Conservation (phyloP, 2,329 filamentous ascomycete genomes). For the Gnomoniopsis smithogilvyi region DNA sequence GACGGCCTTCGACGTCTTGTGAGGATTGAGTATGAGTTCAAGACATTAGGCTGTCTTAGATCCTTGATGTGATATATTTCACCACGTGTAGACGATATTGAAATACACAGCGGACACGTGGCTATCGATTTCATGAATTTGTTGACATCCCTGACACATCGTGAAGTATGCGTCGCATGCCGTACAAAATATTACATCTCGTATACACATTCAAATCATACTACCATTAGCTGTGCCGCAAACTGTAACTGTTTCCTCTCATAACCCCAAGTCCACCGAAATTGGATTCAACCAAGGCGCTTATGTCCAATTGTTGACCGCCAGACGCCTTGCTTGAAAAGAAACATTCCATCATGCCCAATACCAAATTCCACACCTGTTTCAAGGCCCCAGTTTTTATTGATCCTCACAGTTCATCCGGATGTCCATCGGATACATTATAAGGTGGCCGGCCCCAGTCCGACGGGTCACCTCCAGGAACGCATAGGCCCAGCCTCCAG, state of each 20-base stretch:
- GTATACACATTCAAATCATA: background rate
- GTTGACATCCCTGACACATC: background rate
- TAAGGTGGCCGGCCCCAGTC: conserved; percentile 60
- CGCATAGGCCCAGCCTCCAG: conserved; percentile 85
- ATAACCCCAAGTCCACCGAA: background rate
- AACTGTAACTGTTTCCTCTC: background rate
- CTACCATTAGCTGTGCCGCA: background rate
- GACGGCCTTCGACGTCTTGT: no score
- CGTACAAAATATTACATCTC: background rate
- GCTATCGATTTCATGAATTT: no score
- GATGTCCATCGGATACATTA: conserved; percentile 31
- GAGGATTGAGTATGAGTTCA: no score
- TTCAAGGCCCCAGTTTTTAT: conserved; percentile 2
- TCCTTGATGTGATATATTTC: no score
- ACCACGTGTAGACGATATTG: no score
- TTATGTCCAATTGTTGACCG: background rate
- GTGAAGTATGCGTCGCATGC: background rate
- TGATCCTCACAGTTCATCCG: conserved; percentile 37
- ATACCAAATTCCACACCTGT: background rate
- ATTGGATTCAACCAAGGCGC: background rate
- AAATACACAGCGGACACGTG: no score
- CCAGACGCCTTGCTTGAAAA: background rate
- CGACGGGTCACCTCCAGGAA: conserved; percentile 72
- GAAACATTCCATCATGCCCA: background rate
- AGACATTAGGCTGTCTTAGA: no score